Conservation (phyloP, 805 yeast species). For the Candida peoriensis region DNA sequence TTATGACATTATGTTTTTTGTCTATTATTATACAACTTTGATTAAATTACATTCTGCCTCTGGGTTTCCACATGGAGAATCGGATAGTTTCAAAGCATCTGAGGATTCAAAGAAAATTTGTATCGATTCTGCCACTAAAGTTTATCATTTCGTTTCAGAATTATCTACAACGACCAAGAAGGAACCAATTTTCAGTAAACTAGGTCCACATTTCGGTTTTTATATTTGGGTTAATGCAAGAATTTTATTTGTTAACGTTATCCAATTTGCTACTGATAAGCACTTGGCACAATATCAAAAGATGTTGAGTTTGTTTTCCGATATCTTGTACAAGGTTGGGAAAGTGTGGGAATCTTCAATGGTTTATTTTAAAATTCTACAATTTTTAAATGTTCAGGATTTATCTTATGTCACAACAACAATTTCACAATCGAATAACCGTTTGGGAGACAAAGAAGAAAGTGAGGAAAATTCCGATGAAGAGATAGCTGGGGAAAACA, state of each 20-base stretch:
- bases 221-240: constrained; percentile 30
- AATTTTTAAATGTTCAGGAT: constrained; percentile 22
- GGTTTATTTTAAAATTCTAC: constrained; percentile 25
- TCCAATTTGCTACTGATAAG: constrained; percentile 10
- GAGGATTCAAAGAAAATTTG: constrained; percentile 19
- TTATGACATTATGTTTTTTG: constrained; percentile 18
- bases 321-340: constrained; percentile 20
- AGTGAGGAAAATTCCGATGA: constrained; percentile 19
- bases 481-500: constrained; percentile 21
- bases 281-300: constrained; percentile 9
- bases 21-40: constrained; percentile 17
- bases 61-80: constrained; percentile 22
- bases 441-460: constrained; percentile 17
- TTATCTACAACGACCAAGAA: constrained; percentile 10
- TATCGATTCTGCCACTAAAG: constrained; percentile 17
- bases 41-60: constrained; percentile 20
- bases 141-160: constrained; percentile 12
- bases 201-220: constrained; percentile 31
- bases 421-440: constrained; percentile 2
- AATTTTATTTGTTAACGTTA: constrained; percentile 27
- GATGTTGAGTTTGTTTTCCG: constrained; percentile 12
- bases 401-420: constrained; percentile 14
- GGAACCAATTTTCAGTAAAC: constrained; percentile 13
- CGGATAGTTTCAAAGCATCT: constrained; percentile 17
- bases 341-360: constrained; percentile 25